phyloP scores from a whole-genome alignment of 768 basidiomycete genomes.

The Pholiota conissans region DNA sequence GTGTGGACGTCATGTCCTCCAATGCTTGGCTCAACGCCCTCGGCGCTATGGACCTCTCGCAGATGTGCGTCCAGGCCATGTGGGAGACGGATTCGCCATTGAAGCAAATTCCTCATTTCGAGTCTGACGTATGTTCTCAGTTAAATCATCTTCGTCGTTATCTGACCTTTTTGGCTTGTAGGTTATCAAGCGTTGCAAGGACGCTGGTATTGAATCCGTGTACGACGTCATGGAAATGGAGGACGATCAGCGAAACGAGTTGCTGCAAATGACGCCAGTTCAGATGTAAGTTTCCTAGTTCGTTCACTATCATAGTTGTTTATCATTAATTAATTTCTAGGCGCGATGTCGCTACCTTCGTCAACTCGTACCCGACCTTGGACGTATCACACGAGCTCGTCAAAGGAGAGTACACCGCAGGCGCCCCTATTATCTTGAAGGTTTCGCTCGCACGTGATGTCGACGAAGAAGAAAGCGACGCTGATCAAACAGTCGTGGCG shows the following conservation, averaged over 20 bases:
- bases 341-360: conserved; percentile 93
- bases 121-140: conserved; percentile 62
- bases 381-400: conserved; percentile 88
- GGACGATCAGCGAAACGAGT: conserved; percentile 78
- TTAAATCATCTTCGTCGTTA: not conserved
- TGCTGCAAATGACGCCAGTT: conserved; percentile 80
- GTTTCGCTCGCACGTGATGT: conserved; percentile 80
- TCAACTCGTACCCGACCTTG: conserved; percentile 96
- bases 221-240: conserved; percentile 99
- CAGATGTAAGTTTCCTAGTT: conserved; percentile 73
- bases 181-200: conserved; percentile 85
- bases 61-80: conserved; percentile 98
- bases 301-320: conserved; percentile 13
- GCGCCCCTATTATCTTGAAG: conserved; percentile 78
- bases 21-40: conserved; percentile 94
- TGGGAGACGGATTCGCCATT: conserved; percentile 97
- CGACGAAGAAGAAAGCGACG: conserved; percentile 66
- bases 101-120: conserved; percentile 97
- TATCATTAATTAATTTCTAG: no score
- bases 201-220: conserved; percentile 80
- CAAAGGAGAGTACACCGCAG: conserved; percentile 84
- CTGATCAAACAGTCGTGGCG: conserved; percentile 85
- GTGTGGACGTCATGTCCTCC: conserved; percentile 97
- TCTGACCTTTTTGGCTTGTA: conserved; percentile 23
- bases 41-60: conserved; percentile 96